phyloP scores from a whole-genome alignment of 2,329 filamentous ascomycete genomes.

The Penicillium sp. region DNA sequence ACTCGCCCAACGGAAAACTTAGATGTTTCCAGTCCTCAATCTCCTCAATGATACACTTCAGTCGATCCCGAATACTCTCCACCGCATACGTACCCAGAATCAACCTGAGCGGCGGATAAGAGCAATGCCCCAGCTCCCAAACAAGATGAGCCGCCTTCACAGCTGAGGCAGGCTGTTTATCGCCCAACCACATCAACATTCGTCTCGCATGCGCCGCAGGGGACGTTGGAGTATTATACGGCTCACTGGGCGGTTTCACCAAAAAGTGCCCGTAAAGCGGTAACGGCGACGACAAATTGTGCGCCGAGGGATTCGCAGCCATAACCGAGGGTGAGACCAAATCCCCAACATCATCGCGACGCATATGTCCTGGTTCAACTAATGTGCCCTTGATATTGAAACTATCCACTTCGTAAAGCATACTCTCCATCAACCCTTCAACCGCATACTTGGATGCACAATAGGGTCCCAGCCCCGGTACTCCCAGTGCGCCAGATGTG shows the following conservation, averaged over 20 bases:
- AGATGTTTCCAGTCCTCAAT: conserved; percentile 91
- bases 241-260: conserved; percentile 80
- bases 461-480: conserved; percentile 89
- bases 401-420: conserved; percentile 90
- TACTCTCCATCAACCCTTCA: conserved; percentile 91
- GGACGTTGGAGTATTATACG: conserved; percentile 75
- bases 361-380: conserved; percentile 86
- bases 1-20: conserved; percentile 61
- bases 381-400: conserved; percentile 95
- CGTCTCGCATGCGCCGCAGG: conserved; percentile 86
- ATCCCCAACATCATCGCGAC: conserved; percentile 70
- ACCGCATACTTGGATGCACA: conserved; percentile 98
- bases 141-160: conserved; percentile 91
- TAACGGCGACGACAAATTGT: conserved; percentile 55
- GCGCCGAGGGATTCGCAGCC: conserved; percentile 29
- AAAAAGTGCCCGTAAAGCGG: conserved; percentile 91
- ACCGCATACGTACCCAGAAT: conserved; percentile 93
- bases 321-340: conserved; percentile 36
- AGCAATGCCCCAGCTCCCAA: conserved; percentile 93
- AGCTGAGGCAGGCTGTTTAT: conserved; percentile 88
- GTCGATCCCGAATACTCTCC: conserved; percentile 87
- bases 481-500: conserved; percentile 87
- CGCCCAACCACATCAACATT: conserved; percentile 92
- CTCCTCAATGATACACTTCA: conserved; percentile 92
- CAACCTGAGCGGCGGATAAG: conserved; percentile 84